These are phyloP conservation scores for Tylopilus rubrobrunneus DNA, from an alignment of 768 basidiomycete species.

Conservation along the genomic window DNA sequence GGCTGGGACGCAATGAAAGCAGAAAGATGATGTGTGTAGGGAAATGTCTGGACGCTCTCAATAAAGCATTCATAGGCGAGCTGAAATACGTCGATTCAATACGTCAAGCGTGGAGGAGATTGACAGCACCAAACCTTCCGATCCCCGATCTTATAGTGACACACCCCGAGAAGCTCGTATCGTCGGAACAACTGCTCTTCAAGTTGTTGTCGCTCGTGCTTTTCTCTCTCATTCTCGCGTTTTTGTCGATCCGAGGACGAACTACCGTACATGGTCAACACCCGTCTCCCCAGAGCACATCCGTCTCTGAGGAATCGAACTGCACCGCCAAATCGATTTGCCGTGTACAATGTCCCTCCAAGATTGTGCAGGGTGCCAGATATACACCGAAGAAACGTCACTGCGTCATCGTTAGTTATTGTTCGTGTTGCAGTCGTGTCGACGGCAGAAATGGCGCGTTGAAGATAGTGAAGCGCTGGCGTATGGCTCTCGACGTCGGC, in stretches of 20 bases:
- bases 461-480: slow-evolving; percentile 43
- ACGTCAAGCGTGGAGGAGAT: neutral
- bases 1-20: slow-evolving; percentile 22
- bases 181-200: slow-evolving; percentile 64
- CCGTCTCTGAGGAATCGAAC: slow-evolving; percentile 63
- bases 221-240: slow-evolving; percentile 25
- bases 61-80: slow-evolving; percentile 56
- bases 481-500: slow-evolving; percentile 45
- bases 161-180: slow-evolving; percentile 80
- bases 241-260: slow-evolving; percentile 3
- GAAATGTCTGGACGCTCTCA: slow-evolving; percentile 50
- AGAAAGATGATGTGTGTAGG: slow-evolving; percentile 35
- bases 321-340: slow-evolving; percentile 55
- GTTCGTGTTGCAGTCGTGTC: slow-evolving; percentile 1
- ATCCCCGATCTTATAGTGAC: slow-evolving; percentile 74
- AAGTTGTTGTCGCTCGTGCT: slow-evolving; percentile 52
- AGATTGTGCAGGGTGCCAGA: slow-evolving; percentile 71
- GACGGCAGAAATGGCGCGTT: slow-evolving; percentile 36
- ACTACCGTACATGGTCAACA: slow-evolving; percentile 33
- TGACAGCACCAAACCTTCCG: slow-evolving; percentile 50
- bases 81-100: slow-evolving; percentile 32
- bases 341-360: slow-evolving; percentile 68
- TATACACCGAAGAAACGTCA: slow-evolving; percentile 64
- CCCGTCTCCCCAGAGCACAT: slow-evolving; percentile 50
- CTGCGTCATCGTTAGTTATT: slow-evolving; percentile 20